Percentiles rank a stretch among this genome's conserved stretches.
phyloP scores from a whole-genome alignment of 768 basidiomycete genomes.

The Macrolepiota albuminosa region DNA sequence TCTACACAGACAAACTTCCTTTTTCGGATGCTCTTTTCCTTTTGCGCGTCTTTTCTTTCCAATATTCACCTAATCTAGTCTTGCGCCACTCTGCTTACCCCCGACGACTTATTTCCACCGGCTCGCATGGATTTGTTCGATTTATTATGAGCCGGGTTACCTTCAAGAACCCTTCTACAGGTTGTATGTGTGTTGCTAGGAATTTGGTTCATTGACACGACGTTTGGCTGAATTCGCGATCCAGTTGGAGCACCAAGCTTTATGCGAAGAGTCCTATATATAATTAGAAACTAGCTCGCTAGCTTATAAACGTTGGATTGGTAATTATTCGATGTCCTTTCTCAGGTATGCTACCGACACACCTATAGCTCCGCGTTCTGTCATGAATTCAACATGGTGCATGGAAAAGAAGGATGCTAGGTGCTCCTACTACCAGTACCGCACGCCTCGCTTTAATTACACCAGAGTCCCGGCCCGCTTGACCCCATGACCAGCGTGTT shows the following conservation, averaged over 20 bases:
- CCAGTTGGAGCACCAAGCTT: not conserved
- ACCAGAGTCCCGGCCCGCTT: constrained; percentile 11
- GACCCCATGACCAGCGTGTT: constrained; percentile 9
- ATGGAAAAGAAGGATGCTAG: not conserved
- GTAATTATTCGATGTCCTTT: not conserved
- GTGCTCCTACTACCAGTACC: not conserved
- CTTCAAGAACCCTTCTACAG: not conserved
- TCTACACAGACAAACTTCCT: not conserved
- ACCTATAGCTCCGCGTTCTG: not conserved
- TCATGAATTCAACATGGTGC: not conserved
- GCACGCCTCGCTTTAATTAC: not conserved
- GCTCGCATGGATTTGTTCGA: no score
- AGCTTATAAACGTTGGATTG: not conserved
- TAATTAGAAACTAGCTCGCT: not conserved
- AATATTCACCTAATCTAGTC: not conserved
- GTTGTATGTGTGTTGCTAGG: not conserved
- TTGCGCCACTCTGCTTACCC: not conserved
- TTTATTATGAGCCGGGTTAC: not conserved
- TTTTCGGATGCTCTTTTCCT: not conserved
- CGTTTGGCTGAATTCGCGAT: not conserved
- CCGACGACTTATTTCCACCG: not conserved
- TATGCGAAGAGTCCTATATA: not conserved
- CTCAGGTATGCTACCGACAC: no score
- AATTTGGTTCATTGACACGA: not conserved
- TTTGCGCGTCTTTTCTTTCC: not conserved